Evolutionary conservation across 2,329 filamentous ascomycete genomes (phyloP), one percentile per base, ranked within the genome.

Genomic region (Fonsecaea pedrosoi): DNA sequence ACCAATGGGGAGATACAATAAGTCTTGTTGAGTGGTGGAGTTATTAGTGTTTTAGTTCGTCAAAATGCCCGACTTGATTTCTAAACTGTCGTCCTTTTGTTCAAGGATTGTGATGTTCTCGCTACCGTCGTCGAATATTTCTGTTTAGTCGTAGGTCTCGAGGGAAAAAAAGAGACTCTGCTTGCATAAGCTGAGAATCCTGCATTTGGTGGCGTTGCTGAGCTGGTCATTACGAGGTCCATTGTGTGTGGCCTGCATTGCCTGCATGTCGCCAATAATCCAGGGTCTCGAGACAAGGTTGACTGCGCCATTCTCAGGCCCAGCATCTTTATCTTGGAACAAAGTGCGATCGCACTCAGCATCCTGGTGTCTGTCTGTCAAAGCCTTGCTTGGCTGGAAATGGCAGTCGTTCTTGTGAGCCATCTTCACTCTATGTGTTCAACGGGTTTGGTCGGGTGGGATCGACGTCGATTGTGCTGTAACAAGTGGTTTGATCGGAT

Each of bases 141-240:
- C 10, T 60, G 57, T 60, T 60, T 60, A 60, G 57, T 60, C 57
- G 57, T 42, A 13, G 21, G 45, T 10, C 12, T 58, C 9, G 38
- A 12, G 10, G 56, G n/a, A 40, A 13, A 35, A 9, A 15, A 5
- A 25, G 3, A 25, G 7, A 12, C 10, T 18, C 30, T 48, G 57
- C 13, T 60, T 48, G 30, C 57, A 60, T 60, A 60, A 60, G 57
- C 57, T 60, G 57, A 45, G 40, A 48, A 59, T 48, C 38, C 37
- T 45, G 13, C 56, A 30, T 13, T 42, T 8, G n/a, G 55, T 40
- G 55, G 30, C 30, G 30, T 30, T 35, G 40, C 57, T 50, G 57
- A 60, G 40, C 12, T 50, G 45, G 45, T 50, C 9, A 38, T 38
- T 38, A 38, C 37, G 13, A 10, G 13, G 25, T 25, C 25, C 25